A percentile compares a stretch with the other conserved stretches of the same genome.
Evolutionary conservation across 1,284 basidiomycete species (phyloP).

Genomic region (Macrocybe sp.): DNA sequence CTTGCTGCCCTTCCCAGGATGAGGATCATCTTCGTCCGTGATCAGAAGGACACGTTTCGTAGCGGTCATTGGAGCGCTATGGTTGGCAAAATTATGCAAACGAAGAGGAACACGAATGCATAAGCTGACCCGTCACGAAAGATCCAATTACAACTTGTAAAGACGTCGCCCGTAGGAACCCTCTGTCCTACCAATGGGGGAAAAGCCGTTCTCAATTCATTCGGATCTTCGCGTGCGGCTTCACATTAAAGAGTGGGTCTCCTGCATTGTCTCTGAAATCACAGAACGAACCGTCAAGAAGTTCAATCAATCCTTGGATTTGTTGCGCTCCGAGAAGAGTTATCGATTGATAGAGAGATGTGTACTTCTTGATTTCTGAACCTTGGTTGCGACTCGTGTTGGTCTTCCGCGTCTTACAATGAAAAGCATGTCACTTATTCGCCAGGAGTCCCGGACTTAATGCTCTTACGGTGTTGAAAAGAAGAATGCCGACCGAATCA

Average conservation of each 20-base stretch:
- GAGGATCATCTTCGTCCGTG: constrained; percentile 81
- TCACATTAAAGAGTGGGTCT: constrained; percentile 8
- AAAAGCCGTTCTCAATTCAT: constrained; percentile 50
- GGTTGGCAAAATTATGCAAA: not conserved
- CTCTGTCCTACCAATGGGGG: constrained; percentile 53
- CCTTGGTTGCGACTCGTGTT: constrained; percentile 44
- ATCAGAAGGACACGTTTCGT: constrained; percentile 91
- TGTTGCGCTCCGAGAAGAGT: constrained; percentile 75
- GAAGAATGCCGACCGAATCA: constrained; percentile 83
- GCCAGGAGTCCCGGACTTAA: not conserved
- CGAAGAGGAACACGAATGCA: not conserved
- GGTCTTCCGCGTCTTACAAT: constrained; percentile 41
- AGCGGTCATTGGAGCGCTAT: constrained; percentile 78
- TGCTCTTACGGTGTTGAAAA: constrained; percentile 85
- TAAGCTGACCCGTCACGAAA: constrained; percentile 74
- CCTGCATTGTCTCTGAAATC: not conserved
- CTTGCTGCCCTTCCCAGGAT: constrained; percentile 40
- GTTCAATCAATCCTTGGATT: constrained; percentile 67
- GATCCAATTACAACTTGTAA: constrained; percentile 84
- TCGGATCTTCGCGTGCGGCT: constrained; percentile 57
- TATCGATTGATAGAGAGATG: constrained; percentile 74
- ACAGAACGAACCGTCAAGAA: constrained; percentile 58
- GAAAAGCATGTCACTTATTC: constrained; percentile 17
- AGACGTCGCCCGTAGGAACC: constrained; percentile 77
- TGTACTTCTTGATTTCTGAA: constrained; percentile 72